These are phyloP conservation scores for Tuber microsphaerosporum DNA, from an alignment of 495 filamentous ascomycete genomes.

Conservation along the genomic window DNA sequence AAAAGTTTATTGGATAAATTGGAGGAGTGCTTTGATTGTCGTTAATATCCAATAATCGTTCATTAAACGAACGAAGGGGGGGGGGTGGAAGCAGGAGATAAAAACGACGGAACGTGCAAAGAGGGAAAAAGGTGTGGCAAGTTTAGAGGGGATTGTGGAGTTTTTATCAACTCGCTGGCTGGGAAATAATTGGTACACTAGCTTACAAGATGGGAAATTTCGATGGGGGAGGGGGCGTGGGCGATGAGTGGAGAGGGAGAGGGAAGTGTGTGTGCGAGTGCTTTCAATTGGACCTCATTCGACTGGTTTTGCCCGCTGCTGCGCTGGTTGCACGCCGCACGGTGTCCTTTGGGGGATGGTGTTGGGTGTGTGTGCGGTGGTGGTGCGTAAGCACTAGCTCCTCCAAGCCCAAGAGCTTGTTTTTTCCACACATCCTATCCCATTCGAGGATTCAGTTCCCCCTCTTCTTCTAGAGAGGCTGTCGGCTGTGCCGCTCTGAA, in stretches of 20 bases:
- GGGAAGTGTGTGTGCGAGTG: background rate
- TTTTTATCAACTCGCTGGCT: background rate
- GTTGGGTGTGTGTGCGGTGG: background rate
- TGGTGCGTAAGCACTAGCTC: constrained; percentile 3
- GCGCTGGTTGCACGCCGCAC: background rate
- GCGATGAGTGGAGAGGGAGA: background rate
- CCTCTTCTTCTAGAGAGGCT: background rate
- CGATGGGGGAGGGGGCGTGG: background rate
- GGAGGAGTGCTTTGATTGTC: background rate
- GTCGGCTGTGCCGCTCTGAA: background rate
- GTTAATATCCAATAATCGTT: background rate
- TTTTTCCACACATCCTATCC: background rate
- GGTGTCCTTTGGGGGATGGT: background rate
- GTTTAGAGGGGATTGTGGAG: background rate
- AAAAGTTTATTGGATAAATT: background rate
- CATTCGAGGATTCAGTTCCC: background rate
- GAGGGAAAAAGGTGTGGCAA: constrained; percentile 3
- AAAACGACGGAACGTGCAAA: background rate
- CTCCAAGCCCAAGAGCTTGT: background rate
- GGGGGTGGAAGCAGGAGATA: background rate
- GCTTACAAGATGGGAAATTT: background rate
- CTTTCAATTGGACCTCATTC: background rate
- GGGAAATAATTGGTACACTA: background rate
- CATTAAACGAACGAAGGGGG: background rate
- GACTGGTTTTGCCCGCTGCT: background rate